These are phyloP conservation scores for Chlorella sp. DNA, from an alignment of 139 green algal species.

Conservation along the genomic window DNA sequence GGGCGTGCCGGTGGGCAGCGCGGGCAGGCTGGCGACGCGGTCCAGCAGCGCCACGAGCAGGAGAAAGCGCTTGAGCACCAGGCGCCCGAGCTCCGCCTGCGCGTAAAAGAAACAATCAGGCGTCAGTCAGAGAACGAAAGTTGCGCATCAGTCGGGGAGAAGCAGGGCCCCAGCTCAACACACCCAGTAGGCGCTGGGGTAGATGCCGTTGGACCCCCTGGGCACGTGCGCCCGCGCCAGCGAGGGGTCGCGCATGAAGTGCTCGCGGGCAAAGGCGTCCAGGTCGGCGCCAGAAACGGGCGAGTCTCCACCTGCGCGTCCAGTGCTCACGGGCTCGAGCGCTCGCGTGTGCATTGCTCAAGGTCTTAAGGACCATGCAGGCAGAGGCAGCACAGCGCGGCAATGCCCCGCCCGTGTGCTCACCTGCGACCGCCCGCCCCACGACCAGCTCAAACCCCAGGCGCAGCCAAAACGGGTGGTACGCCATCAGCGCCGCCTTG, in stretches of 20 bases:
- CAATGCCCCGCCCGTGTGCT: not conserved
- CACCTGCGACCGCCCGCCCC: constrained; percentile 12
- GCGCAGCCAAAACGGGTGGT: constrained; percentile 88
- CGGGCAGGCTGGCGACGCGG: constrained; percentile 12
- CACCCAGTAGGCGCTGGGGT: constrained; percentile 60
- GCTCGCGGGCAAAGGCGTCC: constrained; percentile 45
- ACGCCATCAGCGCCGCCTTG: constrained; percentile 62
- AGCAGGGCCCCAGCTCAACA: too few relatives aligned
- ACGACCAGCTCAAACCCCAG: constrained; percentile 60
- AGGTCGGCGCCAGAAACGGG: constrained; percentile 34
- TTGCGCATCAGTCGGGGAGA: too few relatives aligned
- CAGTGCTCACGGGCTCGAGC: not conserved
- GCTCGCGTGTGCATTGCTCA: not conserved
- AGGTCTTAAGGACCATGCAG: too few relatives aligned
- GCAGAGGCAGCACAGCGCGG: too few relatives aligned
- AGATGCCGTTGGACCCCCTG: constrained; percentile 28
- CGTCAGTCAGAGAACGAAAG: too few relatives aligned
- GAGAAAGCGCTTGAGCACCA: constrained; percentile 79
- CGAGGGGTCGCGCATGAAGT: constrained; percentile 58
- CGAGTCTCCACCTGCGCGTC: not conserved
- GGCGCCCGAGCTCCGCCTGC: constrained; percentile 54
- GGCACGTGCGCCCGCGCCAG: constrained; percentile 40
- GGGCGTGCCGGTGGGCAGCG: constrained; percentile 40
- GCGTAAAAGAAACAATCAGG: too few relatives aligned
- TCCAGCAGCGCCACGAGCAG: constrained; percentile 84